Evolutionary conservation across 2,329 filamentous ascomycete genomes (phyloP), one percentile per base, ranked within the genome.

Genomic region (Microcyclosporella mali): DNA sequence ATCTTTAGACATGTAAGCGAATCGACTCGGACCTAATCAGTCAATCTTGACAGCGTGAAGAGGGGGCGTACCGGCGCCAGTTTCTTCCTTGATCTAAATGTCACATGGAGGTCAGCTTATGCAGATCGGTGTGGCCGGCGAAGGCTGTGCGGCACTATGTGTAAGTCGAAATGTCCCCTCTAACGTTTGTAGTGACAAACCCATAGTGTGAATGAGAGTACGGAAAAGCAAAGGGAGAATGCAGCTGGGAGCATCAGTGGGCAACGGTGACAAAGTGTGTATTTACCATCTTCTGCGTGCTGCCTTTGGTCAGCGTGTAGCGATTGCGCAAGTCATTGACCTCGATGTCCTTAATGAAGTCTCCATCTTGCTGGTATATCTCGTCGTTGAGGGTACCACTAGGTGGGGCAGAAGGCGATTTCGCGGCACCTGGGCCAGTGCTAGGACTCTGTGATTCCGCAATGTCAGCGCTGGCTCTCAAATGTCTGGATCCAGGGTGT

Each of bases 201-300:
- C 55, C 55, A 49, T 52, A 31, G 47, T 51, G 49, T 45, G 46
- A 34, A 41, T 47, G 41, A 42, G 44, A 37, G 37, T 32, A 21
- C 28, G 30, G 15, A 34, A 38, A 18, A 41, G 37, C 28, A 28
- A 11, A 18, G 33, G 33, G 33, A 34, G 11, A 34, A 17, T 6
- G 17, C 6, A 68, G 67, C 70, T 71, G 67, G 64, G 63, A 61
- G 55, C 66, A 84, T 83, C 79, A 84, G 81, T 76, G 77, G 71
- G 70, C 67, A 45, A 50, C 28, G 41, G 46, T 47, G 48, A 48
- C 55, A 76, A 77, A 79, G 60, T 58, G 78, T 70, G 69, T 83
- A 89, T 84, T 94, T 95, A 98, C 92, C 90, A 92, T 95, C 80
- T 95, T 94, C 76, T 97, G 92, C 55, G 88, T 95, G 59, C 88